Evolutionary conservation across 1,284 basidiomycete species (phyloP), one percentile per base, ranked within the genome.

Genomic region (Stygiomarasmius scandens): DNA sequence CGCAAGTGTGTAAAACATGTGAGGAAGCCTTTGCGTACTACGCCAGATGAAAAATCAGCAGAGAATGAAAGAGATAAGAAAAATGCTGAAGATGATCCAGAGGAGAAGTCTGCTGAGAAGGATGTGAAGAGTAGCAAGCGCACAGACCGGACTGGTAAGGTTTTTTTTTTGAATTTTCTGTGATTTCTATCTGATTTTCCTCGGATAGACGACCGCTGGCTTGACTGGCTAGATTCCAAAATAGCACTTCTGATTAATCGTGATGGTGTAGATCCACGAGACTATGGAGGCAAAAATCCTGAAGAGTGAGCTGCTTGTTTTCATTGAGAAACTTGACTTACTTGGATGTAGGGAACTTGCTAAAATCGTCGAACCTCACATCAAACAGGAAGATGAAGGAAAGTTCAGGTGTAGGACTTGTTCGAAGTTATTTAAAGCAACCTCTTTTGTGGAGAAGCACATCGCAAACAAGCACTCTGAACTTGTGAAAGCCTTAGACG

Each of bases 341-440:
- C 52, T 61, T 61, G 51, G 51, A 36, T 58, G 6, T 66, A 95
- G 93, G 66, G 94, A 96, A 71, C 77, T 95, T 45, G 81, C 84
- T 54, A 92, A 87, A 67, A 84, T 85, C 23, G 86, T 87, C 22
- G 90, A 90, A 60, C 87, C 85, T 1, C 81, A 84, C 69, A 85
- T 97, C 70, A 96, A 95, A 74, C 91, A 95, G 71, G 96, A 98
- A 74, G 95, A 96, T 61, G 92, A 95, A 72, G 92, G 90, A 66
- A 97, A 96, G 71, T 97, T 93, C 77, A 83, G 96, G 63, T 98
- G 95, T 78, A 95, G 93, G 77, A 90, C 89, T 51, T 98, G 95
- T 72, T 86, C 87, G 73, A 98, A 98, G 77, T 80, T 98, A 16
- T 98, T 98, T 86, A 95, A 95, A 70, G 96, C 94, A 3, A 90